phyloP scores from a whole-genome alignment of 2,329 filamentous ascomycete genomes.

The Paramyrothecium sp. region DNA sequence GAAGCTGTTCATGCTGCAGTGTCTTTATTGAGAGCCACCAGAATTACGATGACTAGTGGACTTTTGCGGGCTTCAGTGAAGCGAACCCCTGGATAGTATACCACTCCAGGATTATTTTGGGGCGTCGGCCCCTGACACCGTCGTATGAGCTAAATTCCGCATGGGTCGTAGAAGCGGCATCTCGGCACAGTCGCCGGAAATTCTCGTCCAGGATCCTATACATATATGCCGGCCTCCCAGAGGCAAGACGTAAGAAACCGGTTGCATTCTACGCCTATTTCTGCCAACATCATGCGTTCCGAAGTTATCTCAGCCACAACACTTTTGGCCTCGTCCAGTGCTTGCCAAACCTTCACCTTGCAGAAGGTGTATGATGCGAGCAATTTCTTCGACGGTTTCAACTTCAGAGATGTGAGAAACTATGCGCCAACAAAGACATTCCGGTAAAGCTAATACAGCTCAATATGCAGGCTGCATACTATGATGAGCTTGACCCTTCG shows the following conservation, averaged over 20 bases:
- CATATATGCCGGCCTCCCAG: background rate
- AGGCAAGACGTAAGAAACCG: background rate
- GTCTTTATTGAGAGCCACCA: too few species aligned
- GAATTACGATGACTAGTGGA: too few species aligned
- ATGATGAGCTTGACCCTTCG: background rate
- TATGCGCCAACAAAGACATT: background rate
- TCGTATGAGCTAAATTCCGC: too few species aligned
- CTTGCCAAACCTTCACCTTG: background rate
- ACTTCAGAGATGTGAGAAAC: slow-evolving; percentile 26
- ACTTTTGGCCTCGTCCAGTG: background rate
- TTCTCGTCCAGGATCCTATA: background rate
- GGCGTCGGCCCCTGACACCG: too few species aligned
- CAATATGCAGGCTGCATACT: slow-evolving; percentile 10
- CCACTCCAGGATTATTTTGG: too few species aligned
- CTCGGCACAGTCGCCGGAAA: background rate
- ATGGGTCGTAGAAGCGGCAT: background rate
- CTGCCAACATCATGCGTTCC: background rate
- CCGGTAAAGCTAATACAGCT: slow-evolving; percentile 12
- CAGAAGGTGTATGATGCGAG: slow-evolving; percentile 8
- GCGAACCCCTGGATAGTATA: too few species aligned
- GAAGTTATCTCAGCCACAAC: background rate
- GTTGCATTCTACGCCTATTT: background rate
- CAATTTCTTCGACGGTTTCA: slow-evolving; percentile 45
- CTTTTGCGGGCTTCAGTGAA: too few species aligned
- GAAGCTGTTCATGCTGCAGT: too few species aligned